These are phyloP conservation scores for Metschnikowia koreensis DNA, from an alignment of 805 yeast species.

Conservation along the genomic window DNA sequence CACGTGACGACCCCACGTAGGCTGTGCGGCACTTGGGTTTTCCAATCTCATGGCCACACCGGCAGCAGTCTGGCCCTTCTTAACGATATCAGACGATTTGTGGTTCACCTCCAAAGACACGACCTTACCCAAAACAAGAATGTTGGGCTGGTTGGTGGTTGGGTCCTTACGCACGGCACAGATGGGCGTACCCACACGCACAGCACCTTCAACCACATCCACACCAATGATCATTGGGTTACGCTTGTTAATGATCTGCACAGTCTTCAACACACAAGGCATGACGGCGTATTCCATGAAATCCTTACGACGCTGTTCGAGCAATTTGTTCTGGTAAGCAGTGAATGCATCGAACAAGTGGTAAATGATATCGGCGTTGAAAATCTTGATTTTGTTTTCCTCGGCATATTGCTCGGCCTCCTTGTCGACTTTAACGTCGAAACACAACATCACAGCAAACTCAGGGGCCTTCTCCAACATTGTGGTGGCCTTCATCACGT, in stretches of 20 bases:
- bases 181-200: slow-evolving; percentile 91
- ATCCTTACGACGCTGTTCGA: slow-evolving; percentile 88
- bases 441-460: slow-evolving; percentile 95
- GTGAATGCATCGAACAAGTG: slow-evolving; percentile 94
- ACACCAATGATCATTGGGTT: slow-evolving; percentile 99
- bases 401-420: slow-evolving; percentile 98
- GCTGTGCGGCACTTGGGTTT: slow-evolving; percentile 87
- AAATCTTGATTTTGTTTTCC: slow-evolving; percentile 86
- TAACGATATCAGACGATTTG: slow-evolving; percentile 71
- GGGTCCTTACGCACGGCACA: slow-evolving; percentile 92
- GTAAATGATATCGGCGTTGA: slow-evolving; percentile 94
- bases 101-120: slow-evolving; percentile 95
- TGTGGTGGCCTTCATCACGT: slow-evolving; percentile 94
- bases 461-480: slow-evolving; percentile 97
- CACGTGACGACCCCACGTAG: slow-evolving; percentile 98
- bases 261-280: slow-evolving; percentile 93
- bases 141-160: slow-evolving; percentile 66
- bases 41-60: slow-evolving; percentile 99
- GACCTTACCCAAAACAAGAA: slow-evolving; percentile 81
- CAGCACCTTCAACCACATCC: slow-evolving; percentile 88
- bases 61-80: slow-evolving; percentile 93
- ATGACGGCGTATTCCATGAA: slow-evolving; percentile 84
- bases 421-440: slow-evolving; percentile 94
- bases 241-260: slow-evolving; percentile 96
- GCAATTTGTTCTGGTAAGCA: slow-evolving; percentile 81